Evolutionary conservation across 106 monocot genomes (phyloP).

Genomic region (Xerophyta viscosa): DNA sequence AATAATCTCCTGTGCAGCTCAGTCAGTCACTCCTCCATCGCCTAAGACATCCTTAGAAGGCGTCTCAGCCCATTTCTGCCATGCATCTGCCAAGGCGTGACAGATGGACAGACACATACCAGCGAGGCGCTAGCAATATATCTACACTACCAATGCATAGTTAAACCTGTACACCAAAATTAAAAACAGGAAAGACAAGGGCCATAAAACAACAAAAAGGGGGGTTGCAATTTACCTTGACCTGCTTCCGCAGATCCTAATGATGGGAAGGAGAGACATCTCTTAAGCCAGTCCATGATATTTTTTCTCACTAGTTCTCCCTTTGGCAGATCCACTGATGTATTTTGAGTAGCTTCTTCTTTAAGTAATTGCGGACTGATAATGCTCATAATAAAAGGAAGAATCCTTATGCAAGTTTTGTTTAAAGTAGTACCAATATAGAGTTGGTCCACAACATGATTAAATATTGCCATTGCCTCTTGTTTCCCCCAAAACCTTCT

Average conservation of each 20-base stretch:
- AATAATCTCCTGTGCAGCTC: too few species aligned
- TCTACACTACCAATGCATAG: too few species aligned
- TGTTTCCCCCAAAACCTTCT: conserved; percentile 33
- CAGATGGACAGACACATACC: too few species aligned
- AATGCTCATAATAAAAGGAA: conserved; percentile 67
- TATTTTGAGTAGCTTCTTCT: conserved; percentile 18
- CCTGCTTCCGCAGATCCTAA: conserved; percentile 13
- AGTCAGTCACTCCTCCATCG: too few species aligned
- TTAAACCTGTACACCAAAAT: too few species aligned
- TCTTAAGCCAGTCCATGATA: conserved; percentile 61
- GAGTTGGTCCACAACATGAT: conserved; percentile 47
- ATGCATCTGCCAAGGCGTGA: too few species aligned
- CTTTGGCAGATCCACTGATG: conserved; percentile 8
- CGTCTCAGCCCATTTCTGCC: too few species aligned
- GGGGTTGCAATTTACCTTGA: conserved; percentile 34
- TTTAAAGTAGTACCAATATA: conserved; percentile 24
- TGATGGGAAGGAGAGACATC: conserved; percentile 43
- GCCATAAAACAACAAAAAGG: too few species aligned
- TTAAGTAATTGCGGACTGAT: conserved; percentile 34
- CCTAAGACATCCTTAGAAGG: too few species aligned
- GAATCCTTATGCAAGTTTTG: conserved; percentile 50
- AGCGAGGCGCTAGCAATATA: too few species aligned
- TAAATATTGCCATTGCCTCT: conserved; percentile 52
- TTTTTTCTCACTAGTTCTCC: conserved; percentile 27
- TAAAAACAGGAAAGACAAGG: too few species aligned